These are phyloP conservation scores for Coemansia sp. DNA, from an alignment of 192 early-diverging fungal genomes.

Conservation along the genomic window DNA sequence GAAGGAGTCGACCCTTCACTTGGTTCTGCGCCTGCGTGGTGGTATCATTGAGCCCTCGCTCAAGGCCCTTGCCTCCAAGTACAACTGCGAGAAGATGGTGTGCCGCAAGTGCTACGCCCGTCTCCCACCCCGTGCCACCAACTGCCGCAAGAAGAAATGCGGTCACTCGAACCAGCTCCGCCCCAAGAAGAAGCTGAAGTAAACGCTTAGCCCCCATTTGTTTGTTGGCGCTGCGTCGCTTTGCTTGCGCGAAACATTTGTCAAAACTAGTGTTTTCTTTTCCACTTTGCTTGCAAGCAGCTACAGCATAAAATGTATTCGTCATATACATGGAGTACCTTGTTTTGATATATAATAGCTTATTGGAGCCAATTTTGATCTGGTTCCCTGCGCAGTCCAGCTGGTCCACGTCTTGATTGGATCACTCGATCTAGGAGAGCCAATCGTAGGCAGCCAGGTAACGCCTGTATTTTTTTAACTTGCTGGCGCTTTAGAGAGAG, in stretches of 20 bases:
- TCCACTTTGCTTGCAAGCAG: conserved; percentile 11
- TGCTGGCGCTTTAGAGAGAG: not conserved
- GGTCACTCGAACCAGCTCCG: conserved; percentile 99
- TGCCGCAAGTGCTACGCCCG: conserved; percentile 99
- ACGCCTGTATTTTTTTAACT: not conserved
- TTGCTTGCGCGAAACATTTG: conserved; percentile 20
- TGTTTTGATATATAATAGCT: not conserved
- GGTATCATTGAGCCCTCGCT: conserved; percentile 98
- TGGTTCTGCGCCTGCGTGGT: conserved; percentile 96
- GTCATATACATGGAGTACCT: not conserved
- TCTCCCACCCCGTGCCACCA: conserved; percentile 98
- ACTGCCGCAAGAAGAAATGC: conserved; percentile 99
- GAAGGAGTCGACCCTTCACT: conserved; percentile 98
- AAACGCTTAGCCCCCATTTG: conserved; percentile 38
- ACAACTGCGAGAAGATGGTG: conserved; percentile 99
- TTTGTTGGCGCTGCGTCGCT: conserved; percentile 11
- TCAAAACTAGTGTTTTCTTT: conserved; percentile 9
- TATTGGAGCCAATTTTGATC: not conserved
- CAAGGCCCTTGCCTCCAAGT: conserved; percentile 97
- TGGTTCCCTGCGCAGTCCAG: not conserved
- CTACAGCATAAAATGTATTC: conserved; percentile 7
- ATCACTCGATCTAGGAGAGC: not conserved
- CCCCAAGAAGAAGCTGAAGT: conserved; percentile 99
- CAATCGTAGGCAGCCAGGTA: conserved; percentile 7
- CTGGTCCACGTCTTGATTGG: not conserved